Evolutionary conservation across 345 rosid genomes (phyloP).

Genomic region (Melaleuca alternifolia): DNA sequence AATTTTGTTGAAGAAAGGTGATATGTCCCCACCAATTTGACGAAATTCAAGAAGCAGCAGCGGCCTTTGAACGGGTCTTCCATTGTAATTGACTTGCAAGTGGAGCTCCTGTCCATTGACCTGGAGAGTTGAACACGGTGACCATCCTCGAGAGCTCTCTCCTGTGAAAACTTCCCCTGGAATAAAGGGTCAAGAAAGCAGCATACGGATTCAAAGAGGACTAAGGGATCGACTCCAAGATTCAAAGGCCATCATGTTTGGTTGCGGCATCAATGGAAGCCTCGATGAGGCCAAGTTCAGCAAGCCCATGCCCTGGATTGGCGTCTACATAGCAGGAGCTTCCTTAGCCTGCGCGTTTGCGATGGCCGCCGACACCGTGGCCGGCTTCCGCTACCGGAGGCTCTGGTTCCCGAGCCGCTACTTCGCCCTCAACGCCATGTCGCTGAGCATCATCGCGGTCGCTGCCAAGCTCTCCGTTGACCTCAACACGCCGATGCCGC

Average conservation of each 20-base stretch:
- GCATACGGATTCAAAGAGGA: not conserved
- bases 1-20: too few relatives aligned
- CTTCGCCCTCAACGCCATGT: slow-evolving; percentile 70
- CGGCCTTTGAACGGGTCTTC: not conserved
- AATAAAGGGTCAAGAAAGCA: too few relatives aligned
- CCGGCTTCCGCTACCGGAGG: slow-evolving; percentile 45
- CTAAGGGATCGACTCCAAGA: not conserved
- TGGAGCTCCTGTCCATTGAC: not conserved
- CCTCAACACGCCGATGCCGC: slow-evolving; percentile 89
- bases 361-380: slow-evolving; percentile 60
- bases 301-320: slow-evolving; percentile 77
- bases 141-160: not conserved
- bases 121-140: not conserved
- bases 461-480: slow-evolving; percentile 79
- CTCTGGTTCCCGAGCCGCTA: slow-evolving; percentile 70
- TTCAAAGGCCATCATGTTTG: slow-evolving; percentile 7
- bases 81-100: not conserved
- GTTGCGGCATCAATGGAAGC: slow-evolving; percentile 62
- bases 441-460: slow-evolving; percentile 58
- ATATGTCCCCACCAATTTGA: not conserved
- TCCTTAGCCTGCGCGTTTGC: slow-evolving; percentile 59
- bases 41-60: not conserved
- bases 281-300: slow-evolving; percentile 49
- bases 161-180: not conserved
- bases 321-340: slow-evolving; percentile 70